A percentile compares a stretch with the other conserved stretches of the same genome.
These are phyloP conservation scores for Eutypella sp. DNA, from an alignment of 2,329 filamentous ascomycete genomes.

Conservation along the genomic window DNA sequence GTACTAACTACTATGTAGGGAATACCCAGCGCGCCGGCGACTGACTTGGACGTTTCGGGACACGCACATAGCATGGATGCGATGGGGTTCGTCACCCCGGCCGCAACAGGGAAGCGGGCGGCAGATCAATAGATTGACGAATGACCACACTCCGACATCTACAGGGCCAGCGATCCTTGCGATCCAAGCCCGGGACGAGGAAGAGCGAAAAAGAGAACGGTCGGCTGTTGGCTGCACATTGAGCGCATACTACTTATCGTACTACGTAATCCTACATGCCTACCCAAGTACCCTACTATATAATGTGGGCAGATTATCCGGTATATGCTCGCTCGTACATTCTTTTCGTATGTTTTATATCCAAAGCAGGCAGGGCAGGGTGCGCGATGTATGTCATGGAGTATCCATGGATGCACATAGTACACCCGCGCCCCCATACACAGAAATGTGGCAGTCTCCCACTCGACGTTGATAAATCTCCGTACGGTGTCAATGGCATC, in stretches of 20 bases:
- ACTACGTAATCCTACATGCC: no score
- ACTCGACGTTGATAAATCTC: neutral
- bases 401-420: no score
- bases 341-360: no score
- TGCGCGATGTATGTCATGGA: no score
- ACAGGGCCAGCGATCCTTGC: neutral
- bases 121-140: neutral
- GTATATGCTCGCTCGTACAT: no score
- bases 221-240: neutral
- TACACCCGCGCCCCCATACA: neutral
- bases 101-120: neutral
- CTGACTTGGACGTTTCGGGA: neutral
- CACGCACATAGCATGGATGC: neutral
- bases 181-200: neutral
- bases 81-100: neutral
- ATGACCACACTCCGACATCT: neutral
- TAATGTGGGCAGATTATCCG: no score
- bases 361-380: no score
- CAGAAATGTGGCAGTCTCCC: neutral
- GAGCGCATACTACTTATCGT: neutral
- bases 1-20: no score
- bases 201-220: neutral
- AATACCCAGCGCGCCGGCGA: neutral
- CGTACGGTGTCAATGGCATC: neutral
- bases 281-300: no score